Evolutionary conservation across 805 yeast species (phyloP), one percentile per base, ranked within the genome.

Genomic region (Schizosaccharomyces osmophilus): DNA sequence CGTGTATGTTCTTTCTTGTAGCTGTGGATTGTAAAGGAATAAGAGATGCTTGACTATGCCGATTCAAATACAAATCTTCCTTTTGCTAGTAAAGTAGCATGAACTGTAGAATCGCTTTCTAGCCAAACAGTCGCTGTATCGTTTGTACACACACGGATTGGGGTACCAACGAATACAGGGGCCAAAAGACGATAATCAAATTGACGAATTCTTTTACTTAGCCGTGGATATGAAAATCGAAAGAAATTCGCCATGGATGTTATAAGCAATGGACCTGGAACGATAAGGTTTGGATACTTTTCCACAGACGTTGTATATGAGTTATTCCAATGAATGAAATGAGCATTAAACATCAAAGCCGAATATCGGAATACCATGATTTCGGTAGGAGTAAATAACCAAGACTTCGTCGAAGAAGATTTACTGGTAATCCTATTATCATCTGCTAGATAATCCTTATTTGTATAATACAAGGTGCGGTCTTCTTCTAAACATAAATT

Each of bases 271-370:
- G 60, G 60, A 36, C 60, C 60, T 9, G 43, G 60, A 22, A 57
- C 26, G 1, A 57, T 19, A 19, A 57, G 26, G 11, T 57, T 19
- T 15, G 60, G 60, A 41, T 57, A 41, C 4, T 19, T 19, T 32
- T 57, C 60, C 24, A n/a, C 26, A 4, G 19, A 15, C 31, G 26
- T 36, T 6, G 60, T 36, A 24, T 41, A 86, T 0, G 65, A 64
- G 5, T 70, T 69, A 67, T 86, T 85, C 69, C 81, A 82, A 71
- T 90, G 98, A 48, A 90, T 86, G 63, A 78, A 77, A 71, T 90
- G 98, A 3, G 94, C 76, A 69, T 90, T 90, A 72, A 82, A 82
- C 0, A 93, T 82, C 61, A 93, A 69, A 13, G 86, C 83, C 57
- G 90, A 82, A 71, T 82, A 85, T 24, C 67, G 61, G 55, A 62